These are phyloP conservation scores for Metarhizium guizhouense DNA, from an alignment of 2,329 filamentous ascomycete species.

Conservation along the genomic window DNA sequence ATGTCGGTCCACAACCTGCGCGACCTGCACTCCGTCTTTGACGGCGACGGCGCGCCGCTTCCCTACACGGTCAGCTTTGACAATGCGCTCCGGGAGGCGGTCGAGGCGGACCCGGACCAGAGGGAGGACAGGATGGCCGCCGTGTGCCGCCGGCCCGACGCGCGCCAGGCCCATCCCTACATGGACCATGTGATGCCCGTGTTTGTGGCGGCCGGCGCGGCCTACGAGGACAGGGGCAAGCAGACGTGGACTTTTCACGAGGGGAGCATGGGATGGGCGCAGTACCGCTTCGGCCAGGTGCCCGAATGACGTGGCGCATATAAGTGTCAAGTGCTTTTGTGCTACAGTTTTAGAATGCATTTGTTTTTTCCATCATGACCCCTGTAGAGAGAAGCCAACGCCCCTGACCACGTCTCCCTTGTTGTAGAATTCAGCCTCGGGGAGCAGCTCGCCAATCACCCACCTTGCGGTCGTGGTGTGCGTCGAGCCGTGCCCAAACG, in stretches of 20 bases:
- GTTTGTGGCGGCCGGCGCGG: slow-evolving; percentile 36
- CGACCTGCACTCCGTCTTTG: slow-evolving; percentile 29
- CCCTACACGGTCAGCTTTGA: slow-evolving; percentile 58
- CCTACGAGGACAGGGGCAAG: slow-evolving; percentile 30
- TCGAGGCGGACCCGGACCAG: slow-evolving; percentile 32
- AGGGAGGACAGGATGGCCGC: slow-evolving; percentile 31
- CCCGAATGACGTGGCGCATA: background rate
- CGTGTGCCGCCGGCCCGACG: slow-evolving; percentile 32
- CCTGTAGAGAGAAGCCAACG: slow-evolving; percentile 19
- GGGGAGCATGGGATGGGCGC: slow-evolving; percentile 35
- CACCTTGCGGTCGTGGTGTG: slow-evolving; percentile 54
- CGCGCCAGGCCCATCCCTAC: slow-evolving; percentile 36
- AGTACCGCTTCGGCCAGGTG: slow-evolving; percentile 37
- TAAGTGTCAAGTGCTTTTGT: background rate
- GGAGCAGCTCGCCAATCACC: slow-evolving; percentile 44
- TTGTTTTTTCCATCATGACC: too few species aligned
- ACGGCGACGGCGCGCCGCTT: slow-evolving; percentile 33
- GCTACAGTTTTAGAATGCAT: too few species aligned
- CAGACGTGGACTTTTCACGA: slow-evolving; percentile 37
- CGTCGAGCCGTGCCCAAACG: slow-evolving; percentile 47
- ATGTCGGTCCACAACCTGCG: slow-evolving; percentile 68
- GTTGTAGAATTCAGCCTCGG: slow-evolving; percentile 39
- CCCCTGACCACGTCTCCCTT: slow-evolving; percentile 42
- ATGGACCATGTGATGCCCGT: slow-evolving; percentile 43
- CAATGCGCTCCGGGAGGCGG: slow-evolving; percentile 56